Evolutionary conservation across 2,329 filamentous ascomycete genomes (phyloP), one percentile per base, ranked within the genome.

Genomic region (Trichoderma sp.): DNA sequence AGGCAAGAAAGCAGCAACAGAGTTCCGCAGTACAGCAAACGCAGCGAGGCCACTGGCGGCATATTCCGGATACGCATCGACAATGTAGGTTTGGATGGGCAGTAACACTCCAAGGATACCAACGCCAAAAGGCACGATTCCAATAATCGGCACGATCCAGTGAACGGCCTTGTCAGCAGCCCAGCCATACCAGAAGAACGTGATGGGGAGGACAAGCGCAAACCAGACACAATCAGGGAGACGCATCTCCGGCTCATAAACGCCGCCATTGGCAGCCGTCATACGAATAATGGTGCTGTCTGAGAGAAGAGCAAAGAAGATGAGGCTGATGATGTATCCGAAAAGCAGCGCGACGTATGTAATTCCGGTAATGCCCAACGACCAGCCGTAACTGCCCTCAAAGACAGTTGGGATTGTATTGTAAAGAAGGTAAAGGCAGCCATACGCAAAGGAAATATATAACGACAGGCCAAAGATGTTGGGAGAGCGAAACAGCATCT

Each of bases 1-100:
- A 0, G 90, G 91, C 76, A 93, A 91, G 0, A 86, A 89, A 1
- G 88, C 89, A 21, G 89, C 91, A 71, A 92, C 89, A 3, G 88
- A 78, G 2, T 87, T 90, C 65, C 77, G 75, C 68, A 79, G 68
- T 54, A 78, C 75, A 5, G 75, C 74, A 24, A 76, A 77, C 2
- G 75, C 77, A 8, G 77, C 77, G 34, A 66, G 63, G 11, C 63
- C 63, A 7, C 63, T 66, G 5, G 63, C 63, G 16, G 63, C 63
- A 14, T 34, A 78, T 70, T 14, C 72, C 74, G 49, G 76, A 76
- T 76, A 78, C 11, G 76, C 75, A 39, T 79, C 77, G 16, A 79
- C 74, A 8, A 79, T 73, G 63, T 79, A 79, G 30, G 76, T 87
- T 66, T 86, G 83, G 7, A 85, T 80, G 0, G 56, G 66, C 28